phyloP scores from a whole-genome alignment of 768 basidiomycete genomes.

The Mycena vitilis region DNA sequence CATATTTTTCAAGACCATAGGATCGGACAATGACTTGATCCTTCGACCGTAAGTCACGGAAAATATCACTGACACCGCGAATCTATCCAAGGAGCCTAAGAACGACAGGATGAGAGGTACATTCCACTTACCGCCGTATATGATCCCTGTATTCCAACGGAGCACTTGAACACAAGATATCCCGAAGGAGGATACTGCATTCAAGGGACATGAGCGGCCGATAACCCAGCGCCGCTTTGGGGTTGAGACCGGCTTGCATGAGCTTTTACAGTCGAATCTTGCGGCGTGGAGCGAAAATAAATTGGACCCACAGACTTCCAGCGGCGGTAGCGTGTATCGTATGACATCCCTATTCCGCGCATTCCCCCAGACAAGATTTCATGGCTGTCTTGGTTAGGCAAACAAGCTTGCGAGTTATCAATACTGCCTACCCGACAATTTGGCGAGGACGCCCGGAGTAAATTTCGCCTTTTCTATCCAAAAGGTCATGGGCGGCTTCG shows the following conservation, averaged over 20 bases:
- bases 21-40: neutral
- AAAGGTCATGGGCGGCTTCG: slow-evolving; percentile 45
- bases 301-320: slow-evolving; percentile 47
- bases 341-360: slow-evolving; percentile 48
- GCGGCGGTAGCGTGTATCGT: slow-evolving; percentile 46
- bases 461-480: slow-evolving; percentile 48
- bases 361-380: slow-evolving; percentile 48
- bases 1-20: slow-evolving; percentile 6
- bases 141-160: slow-evolving; percentile 11
- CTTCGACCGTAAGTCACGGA: slow-evolving; percentile 12
- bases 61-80: slow-evolving; percentile 12
- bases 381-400: slow-evolving; percentile 30
- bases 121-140: slow-evolving; percentile 6
- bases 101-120: neutral
- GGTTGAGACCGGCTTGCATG: slow-evolving; percentile 19
- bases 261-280: neutral
- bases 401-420: neutral
- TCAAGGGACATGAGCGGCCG: slow-evolving; percentile 31
- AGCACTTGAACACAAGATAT: slow-evolving; percentile 7
- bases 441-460: slow-evolving; percentile 49
- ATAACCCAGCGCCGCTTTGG: slow-evolving; percentile 22
- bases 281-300: neutral
- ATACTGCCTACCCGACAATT: slow-evolving; percentile 41
- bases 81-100: neutral
- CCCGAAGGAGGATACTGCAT: slow-evolving; percentile 20